Base-by-base conservation (phyloP, 805 yeast species). In the Teunomyces gatunensis region DNA sequence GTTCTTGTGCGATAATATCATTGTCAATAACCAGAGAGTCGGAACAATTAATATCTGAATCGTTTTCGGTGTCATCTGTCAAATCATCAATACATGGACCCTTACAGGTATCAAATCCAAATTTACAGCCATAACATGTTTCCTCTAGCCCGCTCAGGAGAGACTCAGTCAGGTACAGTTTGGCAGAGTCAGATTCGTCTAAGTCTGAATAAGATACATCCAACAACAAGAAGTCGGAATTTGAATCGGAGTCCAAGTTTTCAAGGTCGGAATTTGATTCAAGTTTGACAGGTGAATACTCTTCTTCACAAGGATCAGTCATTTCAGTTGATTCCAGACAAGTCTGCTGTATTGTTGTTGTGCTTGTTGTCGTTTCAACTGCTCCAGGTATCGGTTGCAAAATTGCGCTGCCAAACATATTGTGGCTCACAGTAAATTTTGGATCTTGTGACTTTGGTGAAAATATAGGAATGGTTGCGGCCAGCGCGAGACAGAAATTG, bases 21-120 rank as follows among this genome's bases (percentile, higher is more conserved):
- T 17, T 13, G 5, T 21, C 23, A 11, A 21, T 21, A 10, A 20
- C 27, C 17, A 30, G 27, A 5, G 11, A 13, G 21, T 36, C 27
- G 33, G 33, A 36, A 15, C 20, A 42, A n/a, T 6, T 44, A 13
- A 37, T 11, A 34, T 43, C 45, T 5, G 33, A 43, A 34, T 43
- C 52, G 28, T 25, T 23, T 17, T 13, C 48, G 17, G 45, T 43
- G 23, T 47, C 46, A 20, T 39, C 46, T 37, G 32, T 21, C 10
- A 48, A 35, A 4, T 48, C 46, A 13, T 36, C 39, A n/a, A 9
- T n/a, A n/a, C 13, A 35, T 21, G 13, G 17, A 6, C 45, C 21
- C 37, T 21, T 12, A 9, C 30, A 36, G 12, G 15, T 11, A 9
- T 23, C 25, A 12, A 45, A 18, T 20, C 20, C 40, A 20, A n/a